These are phyloP conservation scores for Phialophora chinensis DNA, from an alignment of 2,329 filamentous ascomycete species.

Conservation along the genomic window DNA sequence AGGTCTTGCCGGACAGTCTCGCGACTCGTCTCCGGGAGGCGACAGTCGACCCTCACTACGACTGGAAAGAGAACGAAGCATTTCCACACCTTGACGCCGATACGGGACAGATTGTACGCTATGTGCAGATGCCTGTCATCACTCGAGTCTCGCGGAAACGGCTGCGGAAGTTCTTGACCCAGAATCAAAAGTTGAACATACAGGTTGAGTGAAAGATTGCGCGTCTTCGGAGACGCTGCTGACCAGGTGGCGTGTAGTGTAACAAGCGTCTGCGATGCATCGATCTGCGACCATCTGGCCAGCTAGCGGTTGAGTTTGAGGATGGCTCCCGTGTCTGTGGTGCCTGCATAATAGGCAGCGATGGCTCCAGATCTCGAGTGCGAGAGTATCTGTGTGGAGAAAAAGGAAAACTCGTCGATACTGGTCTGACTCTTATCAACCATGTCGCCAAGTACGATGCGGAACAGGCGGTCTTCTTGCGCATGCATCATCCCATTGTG, in stretches of 20 bases:
- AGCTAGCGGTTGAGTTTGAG: constrained; percentile 27
- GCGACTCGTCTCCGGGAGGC: constrained; percentile 1
- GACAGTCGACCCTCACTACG: constrained; percentile 16
- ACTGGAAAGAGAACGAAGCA: constrained; percentile 2
- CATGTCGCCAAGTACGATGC: constrained; percentile 11
- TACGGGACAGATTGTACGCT: constrained; percentile 15
- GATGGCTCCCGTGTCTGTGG: constrained; percentile 32
- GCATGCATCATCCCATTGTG: constrained; percentile 21
- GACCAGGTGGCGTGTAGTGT: neutral
- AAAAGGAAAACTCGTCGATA: neutral
- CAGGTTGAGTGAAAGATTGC: neutral
- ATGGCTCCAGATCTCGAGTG: constrained; percentile 39
- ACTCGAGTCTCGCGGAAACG: constrained; percentile 13
- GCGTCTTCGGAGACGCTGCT: neutral
- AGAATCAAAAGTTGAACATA: constrained; percentile 17
- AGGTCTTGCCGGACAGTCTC: constrained; percentile 9
- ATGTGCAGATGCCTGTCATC: constrained; percentile 7
- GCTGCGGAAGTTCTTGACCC: constrained; percentile 14
- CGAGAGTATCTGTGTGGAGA: constrained; percentile 29
- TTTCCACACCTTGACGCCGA: constrained; percentile 20
- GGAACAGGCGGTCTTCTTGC: neutral
- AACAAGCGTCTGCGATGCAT: neutral
- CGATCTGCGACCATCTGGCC: neutral
- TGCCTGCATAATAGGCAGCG: constrained; percentile 38
- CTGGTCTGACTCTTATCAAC: constrained; percentile 17